Percentiles rank a stretch among this genome's conserved stretches.
Evolutionary conservation across 139 green algal species (phyloP).

Genomic region (Tetradesmus obliquus): DNA sequence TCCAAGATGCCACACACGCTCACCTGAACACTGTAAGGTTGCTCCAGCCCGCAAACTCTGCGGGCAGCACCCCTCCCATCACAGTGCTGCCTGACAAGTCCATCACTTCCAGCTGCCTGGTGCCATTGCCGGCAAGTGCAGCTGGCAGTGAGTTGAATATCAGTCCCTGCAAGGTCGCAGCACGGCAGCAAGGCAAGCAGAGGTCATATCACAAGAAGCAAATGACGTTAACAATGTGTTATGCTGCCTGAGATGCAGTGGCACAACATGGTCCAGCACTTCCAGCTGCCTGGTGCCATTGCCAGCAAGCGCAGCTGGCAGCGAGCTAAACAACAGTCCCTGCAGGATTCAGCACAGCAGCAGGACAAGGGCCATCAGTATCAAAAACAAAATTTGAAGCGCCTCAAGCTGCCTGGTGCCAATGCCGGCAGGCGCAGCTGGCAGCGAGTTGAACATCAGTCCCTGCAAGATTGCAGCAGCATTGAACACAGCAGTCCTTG

Average conservation of each 20-base stretch:
- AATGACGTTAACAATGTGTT: too few relatives aligned
- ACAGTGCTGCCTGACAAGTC: neutral
- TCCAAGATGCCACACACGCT: too few relatives aligned
- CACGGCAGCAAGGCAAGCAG: neutral
- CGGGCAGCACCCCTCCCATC: slow-evolving; percentile 4
- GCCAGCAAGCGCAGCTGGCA: neutral
- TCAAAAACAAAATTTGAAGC: too few relatives aligned
- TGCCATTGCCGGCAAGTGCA: neutral
- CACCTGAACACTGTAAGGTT: too few relatives aligned
- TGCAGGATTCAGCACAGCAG: neutral
- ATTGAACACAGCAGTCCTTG: too few relatives aligned
- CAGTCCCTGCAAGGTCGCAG: neutral
- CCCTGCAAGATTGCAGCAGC: too few relatives aligned
- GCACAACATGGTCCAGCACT: slow-evolving; percentile 1
- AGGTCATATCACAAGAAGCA: too few relatives aligned
- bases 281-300: slow-evolving; percentile 15
- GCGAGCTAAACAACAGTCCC: neutral
- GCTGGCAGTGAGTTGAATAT: neutral
- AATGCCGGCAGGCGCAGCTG: neutral
- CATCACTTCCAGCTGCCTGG: slow-evolving; percentile 6
- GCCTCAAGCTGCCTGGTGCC: slow-evolving; percentile 12
- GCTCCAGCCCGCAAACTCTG: neutral
- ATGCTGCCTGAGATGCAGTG: too few relatives aligned
- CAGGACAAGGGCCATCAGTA: neutral
- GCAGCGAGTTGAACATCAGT: neutral